Percentiles rank a stretch among this genome's conserved stretches.
These are phyloP conservation scores for Mrakia gelida DNA, from an alignment of 768 basidiomycete species.

Conservation along the genomic window DNA sequence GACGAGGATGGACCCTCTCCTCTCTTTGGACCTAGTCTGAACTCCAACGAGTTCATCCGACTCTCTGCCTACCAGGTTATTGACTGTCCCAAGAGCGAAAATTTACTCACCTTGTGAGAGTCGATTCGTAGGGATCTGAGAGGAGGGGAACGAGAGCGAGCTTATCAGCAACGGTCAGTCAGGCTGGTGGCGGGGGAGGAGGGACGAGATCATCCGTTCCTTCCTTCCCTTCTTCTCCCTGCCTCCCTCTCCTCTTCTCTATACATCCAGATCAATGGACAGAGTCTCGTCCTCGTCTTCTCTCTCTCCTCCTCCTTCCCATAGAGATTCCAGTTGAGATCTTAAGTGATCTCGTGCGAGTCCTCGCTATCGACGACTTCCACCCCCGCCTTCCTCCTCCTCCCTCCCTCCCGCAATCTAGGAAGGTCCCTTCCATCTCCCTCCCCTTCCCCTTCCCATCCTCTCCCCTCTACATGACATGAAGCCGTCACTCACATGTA, in stretches of 20 bases:
- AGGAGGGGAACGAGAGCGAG: too few relatives aligned
- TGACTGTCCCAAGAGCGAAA: not conserved
- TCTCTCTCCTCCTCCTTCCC: too few relatives aligned
- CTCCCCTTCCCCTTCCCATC: not conserved
- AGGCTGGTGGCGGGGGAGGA: too few relatives aligned
- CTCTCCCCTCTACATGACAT: not conserved
- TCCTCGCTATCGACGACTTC: not conserved
- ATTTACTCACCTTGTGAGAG: not conserved
- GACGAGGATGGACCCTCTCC: not conserved
- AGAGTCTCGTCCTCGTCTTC: too few relatives aligned
- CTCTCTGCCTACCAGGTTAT: not conserved
- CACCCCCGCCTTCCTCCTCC: not conserved
- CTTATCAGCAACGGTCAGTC: too few relatives aligned
- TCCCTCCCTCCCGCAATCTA: not conserved
- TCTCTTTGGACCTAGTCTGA: not conserved
- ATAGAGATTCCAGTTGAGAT: not conserved
- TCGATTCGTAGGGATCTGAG: not conserved
- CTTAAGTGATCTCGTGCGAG: not conserved
- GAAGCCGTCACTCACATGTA: too few relatives aligned
- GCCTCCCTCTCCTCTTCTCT: too few relatives aligned
- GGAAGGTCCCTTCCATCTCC: not conserved
- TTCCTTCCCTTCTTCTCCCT: too few relatives aligned
- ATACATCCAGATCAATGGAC: too few relatives aligned
- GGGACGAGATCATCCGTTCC: too few relatives aligned
- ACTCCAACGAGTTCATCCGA: not conserved